A percentile compares a stretch with the other conserved stretches of the same genome.
Conservation (phyloP, 306 rosid species). For the Castanea sativa region DNA sequence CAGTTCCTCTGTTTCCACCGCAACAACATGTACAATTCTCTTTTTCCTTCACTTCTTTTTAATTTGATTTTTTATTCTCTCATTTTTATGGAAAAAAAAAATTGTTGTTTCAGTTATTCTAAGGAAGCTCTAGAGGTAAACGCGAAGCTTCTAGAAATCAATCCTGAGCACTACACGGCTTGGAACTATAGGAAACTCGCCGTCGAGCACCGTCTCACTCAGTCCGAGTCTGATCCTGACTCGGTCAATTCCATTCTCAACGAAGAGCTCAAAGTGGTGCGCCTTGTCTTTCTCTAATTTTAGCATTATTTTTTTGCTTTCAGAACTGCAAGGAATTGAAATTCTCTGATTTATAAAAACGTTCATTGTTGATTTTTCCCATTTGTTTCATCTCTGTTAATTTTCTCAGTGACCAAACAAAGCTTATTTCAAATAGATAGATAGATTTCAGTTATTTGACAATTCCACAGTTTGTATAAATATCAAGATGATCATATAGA, state of each 20-base stretch:
- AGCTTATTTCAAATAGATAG: background rate
- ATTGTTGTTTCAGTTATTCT: constrained; percentile 44
- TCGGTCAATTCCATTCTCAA: constrained; percentile 43
- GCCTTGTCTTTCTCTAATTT: background rate
- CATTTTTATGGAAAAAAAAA: background rate
- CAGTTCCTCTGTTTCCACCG: constrained; percentile 72
- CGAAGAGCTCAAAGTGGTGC: constrained; percentile 69
- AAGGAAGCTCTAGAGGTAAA: constrained; percentile 69
- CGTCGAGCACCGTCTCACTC: constrained; percentile 48
- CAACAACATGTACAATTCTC: constrained; percentile 29
- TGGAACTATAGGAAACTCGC: constrained; percentile 90
- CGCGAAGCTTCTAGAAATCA: constrained; percentile 63
- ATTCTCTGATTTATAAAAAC: background rate
- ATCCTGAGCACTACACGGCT: constrained; percentile 84
- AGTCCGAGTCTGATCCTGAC: constrained; percentile 42
- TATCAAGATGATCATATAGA: no score
- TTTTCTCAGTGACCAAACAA: background rate
- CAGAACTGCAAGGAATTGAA: background rate
- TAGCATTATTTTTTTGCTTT: background rate
- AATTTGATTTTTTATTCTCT: background rate
- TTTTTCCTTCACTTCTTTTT: background rate
- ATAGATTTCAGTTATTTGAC: no score
- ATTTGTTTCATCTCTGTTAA: background rate
- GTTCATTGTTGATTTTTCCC: background rate
- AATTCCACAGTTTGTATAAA: no score